Percentiles rank a stretch among this genome's conserved stretches.
Evolutionary conservation across 129 eudicot genomes (phyloP).

Genomic region (Pseudognaphalium luteoalbum): DNA sequence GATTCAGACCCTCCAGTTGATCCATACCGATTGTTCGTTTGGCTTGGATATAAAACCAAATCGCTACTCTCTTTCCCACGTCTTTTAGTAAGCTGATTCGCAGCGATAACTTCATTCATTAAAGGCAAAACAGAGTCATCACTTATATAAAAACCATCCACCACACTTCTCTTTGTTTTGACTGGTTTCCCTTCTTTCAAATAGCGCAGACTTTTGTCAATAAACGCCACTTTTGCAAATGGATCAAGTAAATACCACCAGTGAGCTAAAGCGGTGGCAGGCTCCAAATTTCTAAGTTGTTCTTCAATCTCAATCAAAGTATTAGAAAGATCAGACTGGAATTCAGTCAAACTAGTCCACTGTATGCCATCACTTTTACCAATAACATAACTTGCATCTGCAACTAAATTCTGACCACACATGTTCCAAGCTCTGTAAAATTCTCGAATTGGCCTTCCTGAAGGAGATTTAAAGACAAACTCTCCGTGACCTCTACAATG

Average conservation of each 20-base stretch:
- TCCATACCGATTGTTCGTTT: conserved; percentile 21
- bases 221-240: conserved; percentile 71
- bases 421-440: conserved; percentile 79
- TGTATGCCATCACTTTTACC: conserved; percentile 45
- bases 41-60: conserved; percentile 28
- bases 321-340: conserved; percentile 61
- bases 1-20: conserved; percentile 38
- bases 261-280: conserved; percentile 56
- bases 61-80: conserved; percentile 26
- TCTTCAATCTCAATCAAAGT: conserved; percentile 54
- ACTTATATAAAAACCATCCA: conserved; percentile 34
- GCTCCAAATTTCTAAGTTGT: conserved; percentile 42
- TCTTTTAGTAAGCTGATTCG: conserved; percentile 25
- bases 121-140: conserved; percentile 23
- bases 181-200: conserved; percentile 67
- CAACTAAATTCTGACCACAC: conserved; percentile 61
- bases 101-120: conserved; percentile 15
- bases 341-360: conserved; percentile 65
- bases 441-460: conserved; percentile 85
- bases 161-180: conserved; percentile 55
- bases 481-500: conserved; percentile 69
- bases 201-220: conserved; percentile 60
- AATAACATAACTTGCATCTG: conserved; percentile 36
- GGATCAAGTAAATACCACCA: conserved; percentile 92
- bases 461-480: conserved; percentile 69